Evolutionary conservation across 371 early-diverging fungal species (phyloP).

Genomic region (Syncephalastrum racemosum): DNA sequence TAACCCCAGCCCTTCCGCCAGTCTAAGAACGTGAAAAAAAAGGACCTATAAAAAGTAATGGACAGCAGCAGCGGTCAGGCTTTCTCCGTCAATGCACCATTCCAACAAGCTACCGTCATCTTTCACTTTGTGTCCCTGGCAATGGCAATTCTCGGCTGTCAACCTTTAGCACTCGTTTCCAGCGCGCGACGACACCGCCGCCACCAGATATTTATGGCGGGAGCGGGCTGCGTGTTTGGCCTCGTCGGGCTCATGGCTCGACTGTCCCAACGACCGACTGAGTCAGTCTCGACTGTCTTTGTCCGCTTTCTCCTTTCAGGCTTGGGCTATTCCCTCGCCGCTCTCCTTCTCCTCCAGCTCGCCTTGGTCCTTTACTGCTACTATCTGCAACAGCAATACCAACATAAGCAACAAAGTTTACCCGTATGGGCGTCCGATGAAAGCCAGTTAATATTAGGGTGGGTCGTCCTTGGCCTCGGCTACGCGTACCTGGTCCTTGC

Average conservation of each 20-base stretch:
- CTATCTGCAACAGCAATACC: not conserved
- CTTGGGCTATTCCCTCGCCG: constrained; percentile 13
- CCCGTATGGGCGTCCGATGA: constrained; percentile 15
- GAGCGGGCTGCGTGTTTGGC: constrained; percentile 25
- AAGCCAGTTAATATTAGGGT: constrained; percentile 33
- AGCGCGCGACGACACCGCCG: constrained; percentile 31
- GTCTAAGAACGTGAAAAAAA: constrained; percentile 7
- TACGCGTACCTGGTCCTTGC: constrained; percentile 28
- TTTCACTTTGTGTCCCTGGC: constrained; percentile 37
- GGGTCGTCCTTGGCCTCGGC: constrained; percentile 24
- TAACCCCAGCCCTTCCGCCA: constrained; percentile 1
- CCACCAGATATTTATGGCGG: constrained; percentile 20
- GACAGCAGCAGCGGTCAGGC: constrained; percentile 27
- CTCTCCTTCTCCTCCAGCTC: constrained; percentile 10
- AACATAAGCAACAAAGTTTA: constrained; percentile 9
- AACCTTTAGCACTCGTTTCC: constrained; percentile 37
- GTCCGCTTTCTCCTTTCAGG: constrained; percentile 11
- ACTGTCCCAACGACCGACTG: constrained; percentile 11
- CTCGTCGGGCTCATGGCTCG: constrained; percentile 30
- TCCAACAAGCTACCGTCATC: constrained; percentile 42
- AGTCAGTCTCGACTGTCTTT: not conserved
- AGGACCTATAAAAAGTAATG: constrained; percentile 18
- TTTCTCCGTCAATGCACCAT: constrained; percentile 41
- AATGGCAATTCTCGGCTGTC: constrained; percentile 39
- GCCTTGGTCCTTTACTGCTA: constrained; percentile 13